Base-by-base conservation (phyloP, 148 eudicot species). In the Fagopyrum esculentum region DNA sequence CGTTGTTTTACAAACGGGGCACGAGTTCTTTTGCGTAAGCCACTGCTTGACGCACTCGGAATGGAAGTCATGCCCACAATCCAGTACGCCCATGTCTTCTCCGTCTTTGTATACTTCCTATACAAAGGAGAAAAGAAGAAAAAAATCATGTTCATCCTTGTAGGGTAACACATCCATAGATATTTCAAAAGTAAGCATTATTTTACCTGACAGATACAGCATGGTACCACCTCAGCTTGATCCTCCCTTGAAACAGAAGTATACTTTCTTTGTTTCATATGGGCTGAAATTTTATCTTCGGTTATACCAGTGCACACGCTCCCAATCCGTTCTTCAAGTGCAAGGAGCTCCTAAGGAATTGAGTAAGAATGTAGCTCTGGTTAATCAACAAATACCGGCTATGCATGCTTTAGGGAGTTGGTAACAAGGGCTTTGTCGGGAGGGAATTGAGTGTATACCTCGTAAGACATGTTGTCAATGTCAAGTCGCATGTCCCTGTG, bases 391-490 rank as follows among this genome's bases (percentile, higher is more conserved):
- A 63, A 12, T 0, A 30, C 11, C 29, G 9, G 26, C 9, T 4
- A 9, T 3, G 69, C 6, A 9, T 8, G 0, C 1, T 13, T 57
- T 57, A n/a, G 30, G 8, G 6, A 57, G 9, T 57, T 10, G 45
- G 9, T 22, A 4, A 35, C 40, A 60, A 26, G 43, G 66, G 4
- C 19, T 60, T 60, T 60, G 35, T 60, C 19, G 40, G 35, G 35
- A 70, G 44, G 11, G 22, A 50, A 61, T 35, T 43, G 1, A 35
- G 40, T 35, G 7, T 73, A 78, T 76, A 91, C 98, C 93, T 94
- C 98, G 63, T 94, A 95, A 50, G 99, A 95, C 99, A 95, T 95
- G 89, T 90, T 95, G 82, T 95, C 99, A 48, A 95, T 91, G 77
- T 95, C 99, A 30, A 95, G 89, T 30, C 99, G 86, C 99, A 92